Evolutionary conservation across 345 rosid species (phyloP), one percentile per base, ranked within the genome.

Genomic region (Corchorus olitorius): DNA sequence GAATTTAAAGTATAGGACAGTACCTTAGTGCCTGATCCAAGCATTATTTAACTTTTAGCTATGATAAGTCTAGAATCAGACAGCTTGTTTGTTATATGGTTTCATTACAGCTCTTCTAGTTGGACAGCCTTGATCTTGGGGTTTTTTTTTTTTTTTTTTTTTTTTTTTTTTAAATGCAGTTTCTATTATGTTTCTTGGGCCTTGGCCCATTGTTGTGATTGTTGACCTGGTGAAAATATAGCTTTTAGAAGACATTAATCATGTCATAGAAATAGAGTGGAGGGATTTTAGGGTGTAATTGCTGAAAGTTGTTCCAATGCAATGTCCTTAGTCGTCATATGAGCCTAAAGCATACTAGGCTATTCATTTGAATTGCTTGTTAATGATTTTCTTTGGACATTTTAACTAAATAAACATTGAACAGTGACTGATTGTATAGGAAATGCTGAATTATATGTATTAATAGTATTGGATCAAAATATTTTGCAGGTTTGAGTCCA

Each of bases 401-500:
- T 50, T 69, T 50, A 33, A 50, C 4, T 34, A 8, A 50, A 52
- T 34, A 8, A 50, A 52, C 8, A 2, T 4, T 2, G 22, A 69
- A 9, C 22, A 9, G 12, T 4, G 52, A 70, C 16, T 10, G 60
- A 52, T 69, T 20, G 13, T 35, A 27, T 48, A 16, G 41, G 0
- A 27, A 45, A 45, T 49, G 20, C 58, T 49, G 3, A 15, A 8
- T 14, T 35, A n/a, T 35, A n/a, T 50, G n/a, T 58, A 20, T 20
- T 20, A 20, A 7, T 22, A 54, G 59, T n/a, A 17, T 54, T 14
- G 71, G 20, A 69, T 50, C 33, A 39, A 27, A 27, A 50, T n/a
- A 3, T 69, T 69, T 70, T 70, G 73, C 46, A 70, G 73, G 46
- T 52, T n/a, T n/a, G 16, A 65, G 43, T 50, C 60, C 9, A 39